Evolutionary conservation across 768 basidiomycete genomes (phyloP).

Genomic region (Crepidotus variabilis): DNA sequence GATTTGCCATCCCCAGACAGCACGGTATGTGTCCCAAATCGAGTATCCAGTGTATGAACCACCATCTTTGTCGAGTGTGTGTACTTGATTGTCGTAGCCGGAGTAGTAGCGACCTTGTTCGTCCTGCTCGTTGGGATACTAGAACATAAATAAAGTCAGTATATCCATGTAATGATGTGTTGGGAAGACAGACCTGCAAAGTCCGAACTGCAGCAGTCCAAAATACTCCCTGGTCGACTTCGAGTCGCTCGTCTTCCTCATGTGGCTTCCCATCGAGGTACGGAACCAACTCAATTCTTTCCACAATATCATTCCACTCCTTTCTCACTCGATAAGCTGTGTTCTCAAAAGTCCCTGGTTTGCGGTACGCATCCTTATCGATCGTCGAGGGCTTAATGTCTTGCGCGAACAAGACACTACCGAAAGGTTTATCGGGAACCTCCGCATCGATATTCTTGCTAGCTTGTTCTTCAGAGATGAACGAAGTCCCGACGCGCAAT

Average conservation of each 20-base stretch:
- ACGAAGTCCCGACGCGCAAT: constrained; percentile 67
- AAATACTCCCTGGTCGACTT: constrained; percentile 42
- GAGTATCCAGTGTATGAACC: constrained; percentile 80
- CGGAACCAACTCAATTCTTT: constrained; percentile 45
- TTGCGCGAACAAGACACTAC: background rate
- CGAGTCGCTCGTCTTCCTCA: constrained; percentile 22
- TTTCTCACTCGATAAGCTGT: constrained; percentile 45
- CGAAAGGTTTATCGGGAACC: constrained; percentile 15
- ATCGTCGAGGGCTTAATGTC: background rate
- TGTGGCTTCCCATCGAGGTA: constrained; percentile 24
- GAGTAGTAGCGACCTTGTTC: constrained; percentile 72
- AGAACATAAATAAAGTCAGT: background rate
- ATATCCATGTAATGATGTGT: background rate
- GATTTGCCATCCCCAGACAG: constrained; percentile 77
- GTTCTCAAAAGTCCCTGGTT: constrained; percentile 37
- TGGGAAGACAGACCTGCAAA: constrained; percentile 38
- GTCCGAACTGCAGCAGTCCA: constrained; percentile 66
- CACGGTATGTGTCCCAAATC: constrained; percentile 80
- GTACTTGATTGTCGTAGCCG: constrained; percentile 65
- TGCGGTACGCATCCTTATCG: constrained; percentile 2
- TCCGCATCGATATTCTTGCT: constrained; percentile 42
- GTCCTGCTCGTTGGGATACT: constrained; percentile 77
- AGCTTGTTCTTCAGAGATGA: constrained; percentile 70
- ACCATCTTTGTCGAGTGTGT: constrained; percentile 38
- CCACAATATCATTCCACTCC: constrained; percentile 57